A percentile compares a stretch with the other conserved stretches of the same genome.
Evolutionary conservation across 192 early-diverging fungal genomes (phyloP).

Genomic region (Glomus cerebriforme): DNA sequence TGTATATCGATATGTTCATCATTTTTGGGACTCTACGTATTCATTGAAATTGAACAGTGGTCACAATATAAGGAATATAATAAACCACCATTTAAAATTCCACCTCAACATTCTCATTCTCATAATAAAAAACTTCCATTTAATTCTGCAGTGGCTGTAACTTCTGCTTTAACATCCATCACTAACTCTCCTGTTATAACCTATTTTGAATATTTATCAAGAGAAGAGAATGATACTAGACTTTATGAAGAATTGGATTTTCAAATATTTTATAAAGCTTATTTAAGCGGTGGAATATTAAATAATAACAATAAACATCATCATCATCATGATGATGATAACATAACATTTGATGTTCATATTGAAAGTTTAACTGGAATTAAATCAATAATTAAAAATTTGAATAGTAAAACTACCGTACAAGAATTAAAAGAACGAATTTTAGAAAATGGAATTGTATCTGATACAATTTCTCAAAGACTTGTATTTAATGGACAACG

Average conservation of each 20-base stretch:
- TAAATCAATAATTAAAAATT: neutral
- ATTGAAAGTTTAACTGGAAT: neutral
- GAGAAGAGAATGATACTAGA: neutral
- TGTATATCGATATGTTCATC: neutral
- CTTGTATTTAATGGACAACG: neutral
- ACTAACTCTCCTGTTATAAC: neutral
- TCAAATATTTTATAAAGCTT: neutral
- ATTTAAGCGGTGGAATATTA: neutral
- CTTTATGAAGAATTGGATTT: neutral
- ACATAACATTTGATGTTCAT: neutral
- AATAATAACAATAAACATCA: too few species aligned
- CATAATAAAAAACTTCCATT: neutral
- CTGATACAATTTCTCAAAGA: neutral
- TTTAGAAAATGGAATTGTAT: neutral
- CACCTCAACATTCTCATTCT: too few species aligned
- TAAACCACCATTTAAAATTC: neutral
- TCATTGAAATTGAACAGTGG: neutral
- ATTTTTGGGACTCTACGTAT: neutral
- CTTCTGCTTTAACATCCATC: neutral
- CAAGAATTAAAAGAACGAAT: neutral
- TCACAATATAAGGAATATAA: neutral
- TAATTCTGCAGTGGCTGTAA: neutral
- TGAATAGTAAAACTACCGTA: neutral
- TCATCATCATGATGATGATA: neutral
- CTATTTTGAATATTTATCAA: neutral